A percentile compares a stretch with the other conserved stretches of the same genome.
Conservation (phyloP, 805 yeast genomes). For the Suhomyces emberorum region DNA sequence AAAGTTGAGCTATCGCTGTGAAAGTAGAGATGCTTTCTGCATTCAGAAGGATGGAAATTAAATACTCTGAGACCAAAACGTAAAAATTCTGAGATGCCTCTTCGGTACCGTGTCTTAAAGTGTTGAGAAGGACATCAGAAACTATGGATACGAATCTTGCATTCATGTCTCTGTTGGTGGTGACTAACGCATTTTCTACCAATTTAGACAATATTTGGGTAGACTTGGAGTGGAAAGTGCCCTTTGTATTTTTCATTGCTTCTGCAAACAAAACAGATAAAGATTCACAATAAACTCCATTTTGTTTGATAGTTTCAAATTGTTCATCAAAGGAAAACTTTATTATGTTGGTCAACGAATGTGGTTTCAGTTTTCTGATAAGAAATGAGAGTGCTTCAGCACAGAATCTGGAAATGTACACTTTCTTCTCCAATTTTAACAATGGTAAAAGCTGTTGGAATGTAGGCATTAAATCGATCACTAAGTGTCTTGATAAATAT, state of each 20-base stretch:
- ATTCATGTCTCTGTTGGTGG: constrained; percentile 4
- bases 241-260: constrained; percentile 68
- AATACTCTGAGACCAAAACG: constrained; percentile 20
- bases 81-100: constrained; percentile 49
- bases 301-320: constrained; percentile 27
- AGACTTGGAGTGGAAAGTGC: constrained; percentile 73
- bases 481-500: constrained; percentile 65
- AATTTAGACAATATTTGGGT: constrained; percentile 45
- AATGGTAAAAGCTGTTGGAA: constrained; percentile 63
- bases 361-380: constrained; percentile 60
- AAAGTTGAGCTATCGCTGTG: constrained; percentile 31
- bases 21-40: constrained; percentile 3
- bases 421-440: constrained; percentile 53
- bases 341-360: constrained; percentile 46
- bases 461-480: constrained; percentile 65
- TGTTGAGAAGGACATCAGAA: constrained; percentile 55
- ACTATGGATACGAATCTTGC: constrained; percentile 28
- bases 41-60: constrained; percentile 13
- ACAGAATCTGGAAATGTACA: constrained; percentile 72
- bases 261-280: constrained; percentile 64
- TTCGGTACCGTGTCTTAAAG: constrained; percentile 50
- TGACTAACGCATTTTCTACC: constrained; percentile 29
- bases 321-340: constrained; percentile 38
- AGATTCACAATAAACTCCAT: constrained; percentile 53
- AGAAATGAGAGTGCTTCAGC: constrained; percentile 89